Evolutionary conservation across 192 early-diverging fungal species (phyloP).

Genomic region (Helicostylum pulchrum): DNA sequence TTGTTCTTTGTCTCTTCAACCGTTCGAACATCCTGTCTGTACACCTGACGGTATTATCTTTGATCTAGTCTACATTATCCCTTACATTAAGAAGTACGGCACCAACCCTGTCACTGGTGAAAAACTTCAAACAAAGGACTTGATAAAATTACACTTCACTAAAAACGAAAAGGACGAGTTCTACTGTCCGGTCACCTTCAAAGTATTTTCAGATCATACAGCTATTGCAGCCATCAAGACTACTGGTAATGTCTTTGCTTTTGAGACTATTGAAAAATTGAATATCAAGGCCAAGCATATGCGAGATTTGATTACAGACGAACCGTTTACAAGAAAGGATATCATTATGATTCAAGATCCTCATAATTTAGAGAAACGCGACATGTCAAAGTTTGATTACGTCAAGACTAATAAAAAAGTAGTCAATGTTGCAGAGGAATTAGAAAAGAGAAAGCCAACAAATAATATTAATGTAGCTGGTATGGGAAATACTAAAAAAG

Average conservation of each 20-base stretch:
- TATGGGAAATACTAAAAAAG: constrained; percentile 53
- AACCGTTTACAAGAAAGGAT: constrained; percentile 82
- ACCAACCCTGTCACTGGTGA: constrained; percentile 85
- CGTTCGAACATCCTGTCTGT: constrained; percentile 84
- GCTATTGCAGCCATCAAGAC: constrained; percentile 85
- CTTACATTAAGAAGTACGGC: constrained; percentile 75
- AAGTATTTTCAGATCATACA: constrained; percentile 77
- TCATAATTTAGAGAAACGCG: constrained; percentile 62
- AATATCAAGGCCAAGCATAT: constrained; percentile 84
- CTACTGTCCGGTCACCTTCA: constrained; percentile 88
- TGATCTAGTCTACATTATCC: constrained; percentile 82
- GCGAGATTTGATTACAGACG: constrained; percentile 84
- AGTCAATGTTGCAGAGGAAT: constrained; percentile 48
- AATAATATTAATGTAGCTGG: constrained; percentile 66
- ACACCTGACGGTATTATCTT: constrained; percentile 84
- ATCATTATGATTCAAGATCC: constrained; percentile 91
- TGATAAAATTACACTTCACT: constrained; percentile 78
- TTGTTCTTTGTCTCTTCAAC: constrained; percentile 88
- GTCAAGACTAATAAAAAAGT: constrained; percentile 64
- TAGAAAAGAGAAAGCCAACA: constrained; percentile 47
- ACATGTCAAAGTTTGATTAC: constrained; percentile 75
- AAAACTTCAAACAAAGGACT: constrained; percentile 64
- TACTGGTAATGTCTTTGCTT: constrained; percentile 87
- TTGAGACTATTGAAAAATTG: constrained; percentile 80
- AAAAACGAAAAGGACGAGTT: constrained; percentile 80